Evolutionary conservation across 352 stramenopile genomes (phyloP).

Genomic region (Phytophthora pistaciae): DNA sequence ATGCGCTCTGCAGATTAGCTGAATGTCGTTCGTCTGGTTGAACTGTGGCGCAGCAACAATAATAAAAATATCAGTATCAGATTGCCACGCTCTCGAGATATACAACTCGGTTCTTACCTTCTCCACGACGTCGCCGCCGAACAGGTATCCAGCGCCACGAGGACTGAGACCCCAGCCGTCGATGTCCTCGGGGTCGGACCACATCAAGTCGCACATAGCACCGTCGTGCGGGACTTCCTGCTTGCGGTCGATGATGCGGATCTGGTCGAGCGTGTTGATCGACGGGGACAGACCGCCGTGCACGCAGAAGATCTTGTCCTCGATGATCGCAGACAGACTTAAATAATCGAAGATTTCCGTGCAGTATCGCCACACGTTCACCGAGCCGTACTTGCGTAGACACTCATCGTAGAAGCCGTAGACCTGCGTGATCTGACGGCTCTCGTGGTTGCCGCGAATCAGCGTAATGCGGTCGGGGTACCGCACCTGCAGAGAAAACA

Average conservation of each 20-base stretch:
- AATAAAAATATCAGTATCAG: constrained; percentile 1
- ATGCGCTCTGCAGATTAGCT: constrained; percentile 98
- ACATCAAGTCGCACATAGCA: constrained; percentile 98
- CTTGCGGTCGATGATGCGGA: constrained; percentile 96
- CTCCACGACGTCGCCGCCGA: constrained; percentile 98
- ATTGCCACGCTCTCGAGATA: neutral
- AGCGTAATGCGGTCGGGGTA: constrained; percentile 99
- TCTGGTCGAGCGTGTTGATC: constrained; percentile 93
- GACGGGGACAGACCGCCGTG: constrained; percentile 97
- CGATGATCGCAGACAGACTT: constrained; percentile 97
- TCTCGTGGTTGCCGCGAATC: constrained; percentile 99
- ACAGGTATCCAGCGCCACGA: constrained; percentile 98
- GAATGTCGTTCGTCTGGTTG: constrained; percentile 98
- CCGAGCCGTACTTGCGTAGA: constrained; percentile 97
- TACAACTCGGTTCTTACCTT: constrained; percentile 64
- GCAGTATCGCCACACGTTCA: constrained; percentile 99
- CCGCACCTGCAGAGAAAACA: constrained; percentile 66
- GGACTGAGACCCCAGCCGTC: constrained; percentile 98
- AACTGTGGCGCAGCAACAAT: constrained; percentile 73
- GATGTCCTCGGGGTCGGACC: constrained; percentile 97
- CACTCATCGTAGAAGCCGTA: constrained; percentile 99
- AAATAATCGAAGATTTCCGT: constrained; percentile 99
- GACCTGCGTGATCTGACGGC: constrained; percentile 98
- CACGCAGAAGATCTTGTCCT: constrained; percentile 99
- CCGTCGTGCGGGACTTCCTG: constrained; percentile 99